phyloP scores from a whole-genome alignment of 1,139 yeast genomes.

The Suhomyces kunorum region DNA sequence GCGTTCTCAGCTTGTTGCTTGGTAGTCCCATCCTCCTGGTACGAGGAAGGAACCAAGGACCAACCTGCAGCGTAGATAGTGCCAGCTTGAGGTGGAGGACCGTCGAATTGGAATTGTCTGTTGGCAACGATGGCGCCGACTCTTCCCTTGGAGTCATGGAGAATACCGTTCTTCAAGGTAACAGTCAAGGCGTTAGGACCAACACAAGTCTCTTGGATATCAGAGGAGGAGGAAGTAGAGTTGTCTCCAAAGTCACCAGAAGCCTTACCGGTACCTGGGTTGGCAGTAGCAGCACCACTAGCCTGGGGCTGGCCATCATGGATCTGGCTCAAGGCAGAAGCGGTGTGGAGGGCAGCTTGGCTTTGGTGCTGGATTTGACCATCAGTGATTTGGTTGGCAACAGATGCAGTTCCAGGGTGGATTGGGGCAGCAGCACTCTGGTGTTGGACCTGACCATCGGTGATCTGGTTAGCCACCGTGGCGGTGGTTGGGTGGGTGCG shows the following conservation, averaged over 20 bases:
- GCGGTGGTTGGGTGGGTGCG: slow-evolving; percentile 30
- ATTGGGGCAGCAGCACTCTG: slow-evolving; percentile 25
- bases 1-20: slow-evolving; percentile 14
- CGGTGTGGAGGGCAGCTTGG: slow-evolving; percentile 37
- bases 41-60: slow-evolving; percentile 31
- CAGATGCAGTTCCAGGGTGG: slow-evolving; percentile 29
- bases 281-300: slow-evolving; percentile 17
- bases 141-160: slow-evolving; percentile 38
- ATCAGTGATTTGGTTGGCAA: slow-evolving; percentile 29
- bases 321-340: slow-evolving; percentile 37
- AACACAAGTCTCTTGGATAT: slow-evolving; percentile 27
- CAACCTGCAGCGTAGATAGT: slow-evolving; percentile 42
- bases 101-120: slow-evolving; percentile 49
- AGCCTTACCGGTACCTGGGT: slow-evolving; percentile 43
- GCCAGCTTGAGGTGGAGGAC: slow-evolving; percentile 48
- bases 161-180: slow-evolving; percentile 31
- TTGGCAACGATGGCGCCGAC: slow-evolving; percentile 47
- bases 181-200: slow-evolving; percentile 32
- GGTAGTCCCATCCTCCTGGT: slow-evolving; percentile 17
- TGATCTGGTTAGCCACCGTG: slow-evolving; percentile 27
- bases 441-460: slow-evolving; percentile 43
- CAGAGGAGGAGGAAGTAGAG: slow-evolving; percentile 12
- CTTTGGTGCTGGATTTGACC: slow-evolving; percentile 35
- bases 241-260: slow-evolving; percentile 13
- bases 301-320: slow-evolving; percentile 40